phyloP scores from a whole-genome alignment of 2,329 filamentous ascomycete species.

The Microcyclospora tardicrescens region DNA sequence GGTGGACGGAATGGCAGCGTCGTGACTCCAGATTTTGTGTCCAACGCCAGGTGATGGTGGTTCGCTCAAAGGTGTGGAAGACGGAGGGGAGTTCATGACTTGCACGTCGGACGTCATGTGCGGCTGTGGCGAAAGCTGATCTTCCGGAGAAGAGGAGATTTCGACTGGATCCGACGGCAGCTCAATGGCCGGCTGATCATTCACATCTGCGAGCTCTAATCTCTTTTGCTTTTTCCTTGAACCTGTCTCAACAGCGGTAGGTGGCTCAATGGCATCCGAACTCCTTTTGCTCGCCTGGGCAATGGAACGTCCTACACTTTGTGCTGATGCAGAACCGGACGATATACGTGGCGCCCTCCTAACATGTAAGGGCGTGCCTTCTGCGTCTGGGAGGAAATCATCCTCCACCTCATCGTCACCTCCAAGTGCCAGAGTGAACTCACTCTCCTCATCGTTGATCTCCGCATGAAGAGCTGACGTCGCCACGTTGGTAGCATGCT shows the following conservation, averaged over 20 bases:
- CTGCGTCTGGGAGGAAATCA: conserved; percentile 48
- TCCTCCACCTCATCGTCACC: conserved; percentile 15
- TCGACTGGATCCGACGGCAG: too few species aligned
- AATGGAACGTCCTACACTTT: too few species aligned
- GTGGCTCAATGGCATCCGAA: conserved; percentile 11
- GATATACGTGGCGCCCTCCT: conserved; percentile 26
- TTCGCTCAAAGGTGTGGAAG: conserved; percentile 19
- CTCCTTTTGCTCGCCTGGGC: conserved; percentile 15
- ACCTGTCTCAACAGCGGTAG: conserved; percentile 8
- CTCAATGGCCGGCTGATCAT: not conserved
- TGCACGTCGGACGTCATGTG: conserved; percentile 16
- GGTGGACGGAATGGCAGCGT: conserved; percentile 20
- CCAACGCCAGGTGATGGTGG: conserved; percentile 14
- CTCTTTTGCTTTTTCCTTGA: conserved; percentile 12
- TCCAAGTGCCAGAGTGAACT: conserved; percentile 15
- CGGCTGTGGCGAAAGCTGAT: conserved; percentile 1
- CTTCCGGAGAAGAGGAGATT: too few species aligned
- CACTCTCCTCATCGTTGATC: conserved; percentile 26
- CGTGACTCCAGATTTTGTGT: conserved; percentile 12
- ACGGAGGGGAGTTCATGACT: conserved; percentile 22
- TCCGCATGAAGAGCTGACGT: conserved; percentile 21
- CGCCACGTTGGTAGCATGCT: conserved; percentile 17
- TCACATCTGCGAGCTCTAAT: conserved; percentile 3
- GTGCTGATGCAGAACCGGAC: too few species aligned
- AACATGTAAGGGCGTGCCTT: conserved; percentile 52